phyloP scores from a whole-genome alignment of 805 yeast genomes.

The Kuraishia capsulata region DNA sequence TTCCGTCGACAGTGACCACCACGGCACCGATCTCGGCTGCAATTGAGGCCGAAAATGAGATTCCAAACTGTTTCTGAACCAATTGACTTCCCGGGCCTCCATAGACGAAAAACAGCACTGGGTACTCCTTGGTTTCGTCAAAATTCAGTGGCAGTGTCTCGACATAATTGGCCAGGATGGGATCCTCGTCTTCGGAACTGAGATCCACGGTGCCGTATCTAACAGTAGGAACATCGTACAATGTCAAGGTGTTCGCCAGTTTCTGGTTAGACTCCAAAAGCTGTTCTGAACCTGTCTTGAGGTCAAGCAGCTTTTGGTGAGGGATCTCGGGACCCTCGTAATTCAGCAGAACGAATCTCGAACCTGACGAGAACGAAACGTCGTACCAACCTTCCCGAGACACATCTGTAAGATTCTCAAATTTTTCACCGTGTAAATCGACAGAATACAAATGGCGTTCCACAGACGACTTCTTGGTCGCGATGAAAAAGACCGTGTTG shows the following conservation, averaged over 20 bases:
- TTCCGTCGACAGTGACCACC: conserved; percentile 92
- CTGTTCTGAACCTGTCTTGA: conserved; percentile 25
- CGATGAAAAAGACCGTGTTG: conserved; percentile 53
- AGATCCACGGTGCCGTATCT: conserved; percentile 44
- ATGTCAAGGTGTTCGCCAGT: conserved; percentile 25
- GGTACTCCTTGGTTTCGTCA: conserved; percentile 55
- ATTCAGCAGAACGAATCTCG: conserved; percentile 59
- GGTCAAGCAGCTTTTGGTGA: conserved; percentile 59
- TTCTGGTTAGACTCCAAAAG: conserved; percentile 35
- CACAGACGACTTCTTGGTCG: conserved; percentile 69
- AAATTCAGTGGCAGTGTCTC: conserved; percentile 77
- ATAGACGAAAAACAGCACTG: conserved; percentile 81
- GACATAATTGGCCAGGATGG: conserved; percentile 46
- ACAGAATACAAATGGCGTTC: conserved; percentile 82
- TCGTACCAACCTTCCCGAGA: conserved; percentile 54
- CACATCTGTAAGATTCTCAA: conserved; percentile 38
- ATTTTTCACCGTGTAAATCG: conserved; percentile 34
- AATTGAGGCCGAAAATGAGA: conserved; percentile 64
- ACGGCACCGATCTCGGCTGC: conserved; percentile 74
- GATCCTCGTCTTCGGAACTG: conserved; percentile 32
- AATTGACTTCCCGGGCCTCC: conserved; percentile 95
- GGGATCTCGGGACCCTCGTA: conserved; percentile 79
- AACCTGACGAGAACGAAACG: conserved; percentile 73
- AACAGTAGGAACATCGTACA: conserved; percentile 50
- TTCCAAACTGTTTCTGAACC: conserved; percentile 52